Percentiles rank a stretch among this genome's conserved stretches.
phyloP scores from a whole-genome alignment of 192 early-diverging fungal species.

The Podila horticola region DNA sequence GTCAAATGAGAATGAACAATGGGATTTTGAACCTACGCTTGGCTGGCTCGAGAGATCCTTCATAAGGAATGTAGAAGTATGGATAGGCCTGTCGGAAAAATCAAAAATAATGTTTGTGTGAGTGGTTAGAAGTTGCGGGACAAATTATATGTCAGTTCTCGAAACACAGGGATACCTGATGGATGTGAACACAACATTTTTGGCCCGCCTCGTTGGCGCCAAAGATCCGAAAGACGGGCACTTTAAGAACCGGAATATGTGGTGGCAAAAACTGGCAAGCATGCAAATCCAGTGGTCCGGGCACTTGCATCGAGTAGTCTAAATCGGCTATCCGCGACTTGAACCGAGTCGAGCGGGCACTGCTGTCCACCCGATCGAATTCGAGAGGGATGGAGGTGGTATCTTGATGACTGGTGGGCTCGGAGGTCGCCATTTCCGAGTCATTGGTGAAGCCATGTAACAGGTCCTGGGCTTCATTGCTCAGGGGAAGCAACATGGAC shows the following conservation, averaged over 20 bases:
- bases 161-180: slow-evolving; percentile 62
- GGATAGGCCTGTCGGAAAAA: slow-evolving; percentile 67
- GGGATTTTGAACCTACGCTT: slow-evolving; percentile 15
- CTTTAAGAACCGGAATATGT: slow-evolving; percentile 57
- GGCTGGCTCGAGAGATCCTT: slow-evolving; percentile 48
- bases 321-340: slow-evolving; percentile 70
- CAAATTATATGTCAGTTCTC: no score
- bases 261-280: slow-evolving; percentile 49
- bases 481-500: slow-evolving; percentile 2
- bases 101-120: not conserved
- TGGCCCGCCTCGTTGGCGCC: slow-evolving; percentile 76
- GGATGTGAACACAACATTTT: slow-evolving; percentile 85
- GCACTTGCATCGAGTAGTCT: slow-evolving; percentile 68
- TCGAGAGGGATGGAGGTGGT: not conserved
- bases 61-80: slow-evolving; percentile 85
- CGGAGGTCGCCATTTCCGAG: not conserved
- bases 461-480: not conserved
- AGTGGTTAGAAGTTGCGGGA: no score
- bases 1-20: not conserved
- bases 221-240: slow-evolving; percentile 87
- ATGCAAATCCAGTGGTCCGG: slow-evolving; percentile 53
- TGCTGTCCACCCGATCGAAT: not conserved
- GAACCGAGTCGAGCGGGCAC: slow-evolving; percentile 10
- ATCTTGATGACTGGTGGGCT: no score
- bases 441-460: not conserved